A percentile compares a stretch with the other conserved stretches of the same genome.
phyloP scores from a whole-genome alignment of 495 filamentous ascomycete species.

The Chaetomium cochliodes region DNA sequence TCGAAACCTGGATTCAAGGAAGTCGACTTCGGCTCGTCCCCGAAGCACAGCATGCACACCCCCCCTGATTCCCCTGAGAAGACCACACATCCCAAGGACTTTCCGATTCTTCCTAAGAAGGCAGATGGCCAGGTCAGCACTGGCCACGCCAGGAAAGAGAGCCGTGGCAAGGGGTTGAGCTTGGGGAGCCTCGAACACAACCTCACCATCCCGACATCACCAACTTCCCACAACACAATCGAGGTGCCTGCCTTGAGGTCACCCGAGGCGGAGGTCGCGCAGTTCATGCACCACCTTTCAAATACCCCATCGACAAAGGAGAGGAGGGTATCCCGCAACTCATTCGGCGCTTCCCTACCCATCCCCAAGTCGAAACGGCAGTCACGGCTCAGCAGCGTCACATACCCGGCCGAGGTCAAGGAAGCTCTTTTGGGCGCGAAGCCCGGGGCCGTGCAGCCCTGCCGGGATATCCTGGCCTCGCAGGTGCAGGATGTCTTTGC shows the following conservation, averaged over 20 bases:
- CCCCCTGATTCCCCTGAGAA: slow-evolving; percentile 28
- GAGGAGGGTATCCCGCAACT: slow-evolving; percentile 71
- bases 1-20: slow-evolving; percentile 56
- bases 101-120: slow-evolving; percentile 21
- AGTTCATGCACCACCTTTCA: slow-evolving; percentile 73
- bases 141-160: slow-evolving; percentile 20
- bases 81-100: slow-evolving; percentile 7
- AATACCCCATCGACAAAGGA: slow-evolving; percentile 64
- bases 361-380: slow-evolving; percentile 71
- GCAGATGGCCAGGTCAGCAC: slow-evolving; percentile 17
- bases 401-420: slow-evolving; percentile 40
- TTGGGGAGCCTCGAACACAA: slow-evolving; percentile 22
- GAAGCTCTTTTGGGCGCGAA: slow-evolving; percentile 23
- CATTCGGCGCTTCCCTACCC: slow-evolving; percentile 72
- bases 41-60: slow-evolving; percentile 29
- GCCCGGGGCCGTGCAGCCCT: slow-evolving; percentile 49
- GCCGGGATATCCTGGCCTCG: slow-evolving; percentile 67
- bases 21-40: slow-evolving; percentile 48
- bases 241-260: slow-evolving; percentile 72
- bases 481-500: slow-evolving; percentile 70
- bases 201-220: slow-evolving; percentile 29
- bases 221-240: slow-evolving; percentile 49
- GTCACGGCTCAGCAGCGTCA: slow-evolving; percentile 61
- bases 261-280: slow-evolving; percentile 64
- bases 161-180: slow-evolving; percentile 15